Evolutionary conservation across 495 filamentous ascomycete species (phyloP), one percentile per base, ranked within the genome.

Genomic region (Aspergillus asperescens): DNA sequence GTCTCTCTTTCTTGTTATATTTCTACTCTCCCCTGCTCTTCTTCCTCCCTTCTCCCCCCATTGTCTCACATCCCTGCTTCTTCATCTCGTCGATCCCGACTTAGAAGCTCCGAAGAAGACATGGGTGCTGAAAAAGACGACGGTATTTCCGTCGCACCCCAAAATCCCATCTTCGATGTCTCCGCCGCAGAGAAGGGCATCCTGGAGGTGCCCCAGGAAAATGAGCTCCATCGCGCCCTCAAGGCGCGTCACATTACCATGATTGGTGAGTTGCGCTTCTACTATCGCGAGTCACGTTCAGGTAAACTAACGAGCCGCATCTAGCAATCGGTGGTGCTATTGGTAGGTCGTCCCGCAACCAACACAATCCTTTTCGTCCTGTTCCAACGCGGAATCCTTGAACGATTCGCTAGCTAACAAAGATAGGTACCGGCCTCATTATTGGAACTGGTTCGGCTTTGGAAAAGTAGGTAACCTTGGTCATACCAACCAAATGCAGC

Each of bases 191-290:
- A 72, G 28, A 61, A 61, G 25, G 63, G 62, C 51, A 54, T 57
- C 4, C 34, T 70, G 4, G 43, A 52, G 24, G 55, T 44, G 1
- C 51, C 61, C 10, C 58, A 60, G 2, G 56, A 63, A 19, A 58
- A 72, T 69, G 62, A 70, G 10, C 67, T 90, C n/a, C 82, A 84
- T 32, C 83, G 87, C 42, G 86, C 81, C 13, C 76, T 91, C 48
- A 83, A 86, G 59, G 79, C 86, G 5, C 80, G 87, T 37, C 87
- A 90, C 50, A 86, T 91, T 63, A 85, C 86, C 61, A 91, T 91
- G 90, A 94, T 95, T 61, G 70, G 70, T 71, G 62, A 19, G 57
- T 19, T 38, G 19, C 32, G 29, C 22, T 6, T 35, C 1, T 20
- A 15, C 23, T 18, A 22, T 18, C 23, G 16, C 40, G 28, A 2